These are phyloP conservation scores for Pythium volutum DNA, from an alignment of 352 stramenopile genomes.

Conservation along the genomic window DNA sequence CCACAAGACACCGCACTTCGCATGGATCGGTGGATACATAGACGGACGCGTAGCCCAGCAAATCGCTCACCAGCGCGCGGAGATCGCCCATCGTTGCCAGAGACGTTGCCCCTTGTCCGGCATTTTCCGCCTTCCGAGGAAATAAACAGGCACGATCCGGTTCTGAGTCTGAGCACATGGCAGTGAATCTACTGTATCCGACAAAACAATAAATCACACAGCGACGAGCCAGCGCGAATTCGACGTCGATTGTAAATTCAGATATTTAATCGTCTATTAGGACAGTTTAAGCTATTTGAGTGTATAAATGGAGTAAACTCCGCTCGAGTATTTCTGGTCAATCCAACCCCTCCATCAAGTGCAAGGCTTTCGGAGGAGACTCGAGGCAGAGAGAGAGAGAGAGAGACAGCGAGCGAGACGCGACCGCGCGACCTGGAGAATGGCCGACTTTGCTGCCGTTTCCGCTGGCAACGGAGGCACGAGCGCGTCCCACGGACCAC, in stretches of 20 bases:
- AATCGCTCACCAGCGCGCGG: constrained; percentile 28
- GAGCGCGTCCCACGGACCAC: not conserved
- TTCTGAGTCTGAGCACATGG: constrained; percentile 21
- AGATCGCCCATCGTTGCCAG: constrained; percentile 26
- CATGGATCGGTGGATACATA: constrained; percentile 41
- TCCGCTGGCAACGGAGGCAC: not conserved
- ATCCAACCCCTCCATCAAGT: constrained; percentile 2
- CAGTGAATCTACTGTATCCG: not conserved
- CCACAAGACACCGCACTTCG: constrained; percentile 49
- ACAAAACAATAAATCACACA: constrained; percentile 2
- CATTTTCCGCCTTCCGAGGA: constrained; percentile 1
- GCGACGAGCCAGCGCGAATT: not conserved
- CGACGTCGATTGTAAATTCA: not conserved
- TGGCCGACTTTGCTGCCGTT: constrained; percentile 11
- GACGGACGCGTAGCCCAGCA: constrained; percentile 49
- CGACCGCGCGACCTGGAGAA: not conserved
- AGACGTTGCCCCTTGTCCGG: not conserved
- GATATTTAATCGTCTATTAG: not conserved
- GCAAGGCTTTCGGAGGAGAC: constrained; percentile 1
- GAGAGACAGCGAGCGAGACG: not conserved
- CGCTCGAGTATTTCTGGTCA: constrained; percentile 21
- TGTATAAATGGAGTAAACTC: not conserved
- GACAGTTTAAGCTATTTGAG: not conserved
- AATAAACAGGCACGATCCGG: not conserved
- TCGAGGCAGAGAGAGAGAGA: not conserved